These are phyloP conservation scores for Lepidium africanum DNA, from an alignment of 345 rosid species.

Conservation along the genomic window DNA sequence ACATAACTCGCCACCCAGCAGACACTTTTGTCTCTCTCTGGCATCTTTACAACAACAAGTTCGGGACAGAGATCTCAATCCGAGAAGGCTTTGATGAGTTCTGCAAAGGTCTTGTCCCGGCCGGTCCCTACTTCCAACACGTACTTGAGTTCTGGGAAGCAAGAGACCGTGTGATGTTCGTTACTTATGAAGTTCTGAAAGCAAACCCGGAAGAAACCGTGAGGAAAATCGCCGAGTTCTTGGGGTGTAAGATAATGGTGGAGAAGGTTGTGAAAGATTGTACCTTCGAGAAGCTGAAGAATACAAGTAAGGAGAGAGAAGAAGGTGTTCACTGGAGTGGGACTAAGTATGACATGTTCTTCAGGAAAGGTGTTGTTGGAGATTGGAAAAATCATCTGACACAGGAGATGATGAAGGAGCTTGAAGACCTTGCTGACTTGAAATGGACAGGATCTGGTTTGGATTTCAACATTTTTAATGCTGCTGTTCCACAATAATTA, in stretches of 20 bases:
- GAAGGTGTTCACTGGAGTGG: slow-evolving; percentile 12
- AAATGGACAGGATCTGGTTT: slow-evolving; percentile 24
- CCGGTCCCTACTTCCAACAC: slow-evolving; percentile 37
- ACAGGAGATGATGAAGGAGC: slow-evolving; percentile 28
- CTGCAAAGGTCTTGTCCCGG: slow-evolving; percentile 24
- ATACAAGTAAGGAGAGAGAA: slow-evolving; percentile 26
- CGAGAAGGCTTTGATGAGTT: slow-evolving; percentile 31
- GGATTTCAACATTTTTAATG: slow-evolving; percentile 19
- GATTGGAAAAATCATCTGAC: slow-evolving; percentile 36
- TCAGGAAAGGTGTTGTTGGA: slow-evolving; percentile 38
- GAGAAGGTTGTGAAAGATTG: slow-evolving; percentile 26
- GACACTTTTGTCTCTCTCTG: slow-evolving; percentile 30
- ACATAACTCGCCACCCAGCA: slow-evolving; percentile 27
- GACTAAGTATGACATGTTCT: slow-evolving; percentile 19
- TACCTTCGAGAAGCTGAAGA: slow-evolving; percentile 32
- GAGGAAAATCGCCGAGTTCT: slow-evolving; percentile 31
- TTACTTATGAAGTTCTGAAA: slow-evolving; percentile 36
- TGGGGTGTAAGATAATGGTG: slow-evolving; percentile 29
- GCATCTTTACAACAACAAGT: slow-evolving; percentile 23
- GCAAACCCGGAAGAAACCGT: slow-evolving; percentile 11
- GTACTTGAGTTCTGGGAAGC: slow-evolving; percentile 33
- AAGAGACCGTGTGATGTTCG: slow-evolving; percentile 23
- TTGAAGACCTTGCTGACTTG: slow-evolving; percentile 21
- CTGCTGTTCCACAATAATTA: background rate
- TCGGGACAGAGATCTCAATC: slow-evolving; percentile 16